Evolutionary conservation across 2,329 filamentous ascomycete genomes (phyloP).

Genomic region (Nemania diffusa): DNA sequence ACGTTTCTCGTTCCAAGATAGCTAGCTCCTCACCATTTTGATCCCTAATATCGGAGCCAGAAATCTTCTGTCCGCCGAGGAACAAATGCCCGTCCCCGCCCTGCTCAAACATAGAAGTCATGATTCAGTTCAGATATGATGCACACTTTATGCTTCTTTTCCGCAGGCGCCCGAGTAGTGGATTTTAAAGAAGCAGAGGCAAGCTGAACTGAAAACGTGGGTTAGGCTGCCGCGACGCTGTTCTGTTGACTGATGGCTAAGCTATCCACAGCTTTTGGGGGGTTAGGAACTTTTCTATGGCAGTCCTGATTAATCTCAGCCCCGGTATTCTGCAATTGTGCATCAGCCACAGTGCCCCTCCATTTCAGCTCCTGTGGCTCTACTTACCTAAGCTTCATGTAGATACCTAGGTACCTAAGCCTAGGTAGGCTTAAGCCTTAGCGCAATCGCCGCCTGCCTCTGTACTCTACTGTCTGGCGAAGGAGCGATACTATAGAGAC

Average conservation of each 20-base stretch:
- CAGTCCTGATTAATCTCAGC: conserved; percentile 43
- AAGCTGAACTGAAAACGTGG: neutral
- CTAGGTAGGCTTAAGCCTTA: too few species aligned
- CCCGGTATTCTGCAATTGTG: conserved; percentile 33
- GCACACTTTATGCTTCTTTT: conserved; percentile 3
- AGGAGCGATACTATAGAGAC: too few species aligned
- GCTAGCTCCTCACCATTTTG: conserved; percentile 78
- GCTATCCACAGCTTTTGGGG: conserved; percentile 33
- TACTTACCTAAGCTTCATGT: neutral
- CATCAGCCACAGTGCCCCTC: conserved; percentile 40
- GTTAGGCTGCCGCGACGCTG: conserved; percentile 39
- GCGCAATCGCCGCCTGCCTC: too few species aligned
- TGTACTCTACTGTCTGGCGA: too few species aligned
- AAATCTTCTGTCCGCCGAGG: conserved; percentile 97
- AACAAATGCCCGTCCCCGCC: conserved; percentile 96
- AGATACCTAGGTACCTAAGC: too few species aligned
- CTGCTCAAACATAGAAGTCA: conserved; percentile 97
- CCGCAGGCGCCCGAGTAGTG: neutral
- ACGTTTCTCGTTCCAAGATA: conserved; percentile 6
- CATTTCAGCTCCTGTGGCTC: conserved; percentile 32
- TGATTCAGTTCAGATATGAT: conserved; percentile 53
- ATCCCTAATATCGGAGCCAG: conserved; percentile 93
- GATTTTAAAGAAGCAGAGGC: neutral
- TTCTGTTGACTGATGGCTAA: conserved; percentile 38
- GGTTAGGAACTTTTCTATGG: conserved; percentile 48